These are phyloP conservation scores for Trametes punicea DNA, from an alignment of 768 basidiomycete species.

Conservation along the genomic window DNA sequence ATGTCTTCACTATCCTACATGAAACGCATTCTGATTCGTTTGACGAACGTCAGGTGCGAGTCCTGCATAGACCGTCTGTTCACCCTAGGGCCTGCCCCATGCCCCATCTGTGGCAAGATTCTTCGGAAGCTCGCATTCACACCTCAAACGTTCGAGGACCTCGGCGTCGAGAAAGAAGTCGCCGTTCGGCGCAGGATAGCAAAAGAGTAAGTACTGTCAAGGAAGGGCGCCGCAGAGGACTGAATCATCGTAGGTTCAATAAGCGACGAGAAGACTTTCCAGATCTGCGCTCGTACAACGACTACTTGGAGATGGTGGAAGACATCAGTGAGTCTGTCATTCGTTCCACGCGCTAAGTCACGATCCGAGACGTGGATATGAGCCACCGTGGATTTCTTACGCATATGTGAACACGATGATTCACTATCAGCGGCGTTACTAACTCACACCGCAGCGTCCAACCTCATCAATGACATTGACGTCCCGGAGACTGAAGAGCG, in stretches of 20 bases:
- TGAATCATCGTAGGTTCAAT: conserved; percentile 68
- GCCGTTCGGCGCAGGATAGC: conserved; percentile 82
- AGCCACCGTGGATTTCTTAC: too few relatives aligned
- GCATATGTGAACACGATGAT: conserved; percentile 6
- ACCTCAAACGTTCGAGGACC: conserved; percentile 92
- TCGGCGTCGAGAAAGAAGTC: conserved; percentile 92
- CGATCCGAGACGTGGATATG: too few relatives aligned
- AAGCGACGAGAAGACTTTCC: conserved; percentile 88
- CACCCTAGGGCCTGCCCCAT: conserved; percentile 92
- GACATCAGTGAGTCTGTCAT: conserved; percentile 61
- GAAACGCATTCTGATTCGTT: background rate
- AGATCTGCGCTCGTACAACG: conserved; percentile 79
- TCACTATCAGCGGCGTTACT: background rate
- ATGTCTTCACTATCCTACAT: conserved; percentile 14
- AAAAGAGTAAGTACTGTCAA: conserved; percentile 65
- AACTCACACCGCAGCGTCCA: conserved; percentile 65
- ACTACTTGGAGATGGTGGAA: conserved; percentile 95
- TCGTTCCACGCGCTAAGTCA: too few relatives aligned
- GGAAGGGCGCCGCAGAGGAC: background rate
- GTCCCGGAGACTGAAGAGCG: conserved; percentile 77
- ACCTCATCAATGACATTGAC: conserved; percentile 89
- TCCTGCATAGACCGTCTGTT: conserved; percentile 96
- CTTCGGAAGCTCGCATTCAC: conserved; percentile 93
- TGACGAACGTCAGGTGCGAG: conserved; percentile 70
- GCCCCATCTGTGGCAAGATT: conserved; percentile 87